Evolutionary conservation across 2,329 filamentous ascomycete genomes (phyloP), one percentile per base, ranked within the genome.

Genomic region (Colletotrichum simmondsii): DNA sequence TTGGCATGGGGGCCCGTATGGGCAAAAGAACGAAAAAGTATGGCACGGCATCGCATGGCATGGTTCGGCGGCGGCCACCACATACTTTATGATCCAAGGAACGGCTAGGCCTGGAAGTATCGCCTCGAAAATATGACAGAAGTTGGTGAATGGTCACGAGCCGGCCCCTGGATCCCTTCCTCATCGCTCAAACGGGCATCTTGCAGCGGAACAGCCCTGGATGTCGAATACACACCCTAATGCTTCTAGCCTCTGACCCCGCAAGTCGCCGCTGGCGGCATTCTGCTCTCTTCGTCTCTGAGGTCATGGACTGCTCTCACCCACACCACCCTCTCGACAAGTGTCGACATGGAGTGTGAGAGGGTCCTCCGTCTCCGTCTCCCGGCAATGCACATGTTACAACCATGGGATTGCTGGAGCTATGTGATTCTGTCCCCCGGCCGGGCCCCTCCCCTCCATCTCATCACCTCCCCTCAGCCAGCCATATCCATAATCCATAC

Each of bases 361-460:
- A 42, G 42, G 42, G 42, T 49, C 42, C 42, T 49, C 42, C 42
- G 42, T 49, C 42, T 62, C 59, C 59, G 59, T 62, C 35, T 49
- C 65, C 70, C 70, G 65, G 70, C 65, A 72, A 69, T 72, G 65
- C 70, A 69, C 70, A 64, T 19, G 42, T 65, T 72, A 58, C 65
- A 65, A 72, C 65, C 54, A 53, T 64, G 70, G 70, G 64, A 72
- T 60, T 60, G 70, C 70, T 64, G 65, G 70, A 72, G 46, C 37
- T 32, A 54, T 46, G 70, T 72, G 70, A 72, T 58, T 65, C 65
- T 16, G 49, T 32, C 35, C 53, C 53, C 63, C 53, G 37, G 63
- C 63, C 24, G 24, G 53, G 53, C 53, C 63, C 32, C 63, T 59
- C 54, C 63, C 63, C 68, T 59, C 64, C 57, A 52, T 71, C 56